Conservation (phyloP, 768 basidiomycete genomes). For the Russula vinacea region DNA sequence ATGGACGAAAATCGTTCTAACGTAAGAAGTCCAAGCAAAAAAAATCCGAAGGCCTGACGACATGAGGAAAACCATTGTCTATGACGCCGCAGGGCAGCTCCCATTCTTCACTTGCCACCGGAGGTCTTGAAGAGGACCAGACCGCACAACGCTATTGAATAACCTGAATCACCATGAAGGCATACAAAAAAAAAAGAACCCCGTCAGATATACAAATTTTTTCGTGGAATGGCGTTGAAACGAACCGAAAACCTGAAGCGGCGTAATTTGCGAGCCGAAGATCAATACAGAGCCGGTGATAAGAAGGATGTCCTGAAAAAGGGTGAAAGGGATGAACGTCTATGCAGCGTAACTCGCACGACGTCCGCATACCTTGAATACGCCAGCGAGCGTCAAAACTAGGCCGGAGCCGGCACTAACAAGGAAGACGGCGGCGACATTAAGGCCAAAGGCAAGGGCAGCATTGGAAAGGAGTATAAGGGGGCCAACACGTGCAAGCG, state of each 20-base stretch:
- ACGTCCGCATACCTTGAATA: constrained; percentile 67
- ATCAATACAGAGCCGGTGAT: constrained; percentile 87
- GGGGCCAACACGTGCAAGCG: constrained; percentile 50
- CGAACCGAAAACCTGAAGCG: constrained; percentile 77
- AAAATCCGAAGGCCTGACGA: not conserved
- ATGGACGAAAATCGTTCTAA: constrained; percentile 3
- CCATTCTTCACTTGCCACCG: constrained; percentile 48
- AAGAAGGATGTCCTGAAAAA: constrained; percentile 79
- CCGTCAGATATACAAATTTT: not conserved
- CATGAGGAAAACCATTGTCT: not conserved
- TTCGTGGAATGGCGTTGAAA: not conserved
- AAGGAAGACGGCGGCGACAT: constrained; percentile 92
- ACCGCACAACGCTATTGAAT: constrained; percentile 82
- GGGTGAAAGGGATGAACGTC: not conserved
- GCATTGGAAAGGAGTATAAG: constrained; percentile 81
- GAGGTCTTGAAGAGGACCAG: constrained; percentile 82
- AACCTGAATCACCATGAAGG: constrained; percentile 48
- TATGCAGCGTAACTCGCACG: not conserved
- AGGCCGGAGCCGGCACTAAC: constrained; percentile 86
- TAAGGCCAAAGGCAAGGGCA: constrained; percentile 79
- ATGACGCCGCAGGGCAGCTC: not conserved
- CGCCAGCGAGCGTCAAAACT: constrained; percentile 88
- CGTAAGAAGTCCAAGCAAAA: not conserved
- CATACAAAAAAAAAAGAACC: not conserved
- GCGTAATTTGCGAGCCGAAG: constrained; percentile 76